A percentile compares a stretch with the other conserved stretches of the same genome.
These are phyloP conservation scores for Echeveria elegans DNA, from an alignment of 164 flowering plant species.

Conservation along the genomic window DNA sequence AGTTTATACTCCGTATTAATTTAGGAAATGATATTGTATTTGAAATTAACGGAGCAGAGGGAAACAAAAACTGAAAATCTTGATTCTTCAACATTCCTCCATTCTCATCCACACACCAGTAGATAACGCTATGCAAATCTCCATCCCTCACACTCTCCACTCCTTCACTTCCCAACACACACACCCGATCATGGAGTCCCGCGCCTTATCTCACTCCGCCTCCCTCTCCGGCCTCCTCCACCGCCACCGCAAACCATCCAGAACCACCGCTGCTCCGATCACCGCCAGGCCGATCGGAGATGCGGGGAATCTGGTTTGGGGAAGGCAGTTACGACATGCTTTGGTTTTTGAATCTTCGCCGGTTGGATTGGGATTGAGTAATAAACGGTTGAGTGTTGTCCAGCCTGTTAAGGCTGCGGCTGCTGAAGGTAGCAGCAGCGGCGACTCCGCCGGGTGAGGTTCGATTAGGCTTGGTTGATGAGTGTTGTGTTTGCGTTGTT, in stretches of 20 bases:
- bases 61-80: too few relatives aligned
- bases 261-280: neutral
- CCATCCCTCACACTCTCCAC: neutral
- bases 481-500: neutral
- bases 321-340: conserved; percentile 69
- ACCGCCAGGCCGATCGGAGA: conserved; percentile 28
- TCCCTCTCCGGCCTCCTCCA: conserved; percentile 22
- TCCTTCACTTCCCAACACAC: too few relatives aligned
- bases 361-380: neutral
- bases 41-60: too few relatives aligned
- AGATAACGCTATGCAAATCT: neutral
- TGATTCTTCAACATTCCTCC: neutral
- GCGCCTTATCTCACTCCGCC: conserved; percentile 57
- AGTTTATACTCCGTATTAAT: too few relatives aligned
- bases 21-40: too few relatives aligned
- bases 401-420: conserved; percentile 31
- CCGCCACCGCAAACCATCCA: conserved; percentile 12
- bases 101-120: neutral
- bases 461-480: conserved; percentile 28
- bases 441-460: conserved; percentile 97
- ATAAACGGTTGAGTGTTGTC: conserved; percentile 25
- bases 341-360: conserved; percentile 44
- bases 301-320: conserved; percentile 77
- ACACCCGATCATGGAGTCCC: conserved; percentile 56
- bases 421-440: too few relatives aligned